Evolutionary conservation across 345 rosid species (phyloP), one percentile per base, ranked within the genome.

Genomic region (Boechera retrofracta): DNA sequence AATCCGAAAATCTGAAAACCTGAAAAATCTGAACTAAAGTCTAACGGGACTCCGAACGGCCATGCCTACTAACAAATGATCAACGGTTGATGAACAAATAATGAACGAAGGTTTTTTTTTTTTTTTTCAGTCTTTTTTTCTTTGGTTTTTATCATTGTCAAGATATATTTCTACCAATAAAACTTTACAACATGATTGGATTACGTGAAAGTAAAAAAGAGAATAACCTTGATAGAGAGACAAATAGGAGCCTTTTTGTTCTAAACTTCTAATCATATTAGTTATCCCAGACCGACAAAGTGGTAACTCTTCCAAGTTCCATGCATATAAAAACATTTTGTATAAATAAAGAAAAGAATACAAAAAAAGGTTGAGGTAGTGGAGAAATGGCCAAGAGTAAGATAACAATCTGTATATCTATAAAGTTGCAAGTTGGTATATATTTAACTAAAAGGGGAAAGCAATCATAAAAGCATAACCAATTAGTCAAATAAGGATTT

Each of bases 361-460:
- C 13, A 21, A 52, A 24, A 3, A 4, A 13, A 13, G 2, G 26
- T 39, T 55, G 73, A 29, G 73, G 26, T 57, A 70, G 66, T 69
- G 74, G 74, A 70, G 64, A 55, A 71, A 57, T 11, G 55, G 57
- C 15, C 24, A 70, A 15, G 53, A 15, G 53, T 69, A 41, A 41
- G 58, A 69, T 56, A 36, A 56, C 21, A 7, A 42, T 42, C 18
- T 39, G 42, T 69, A 55, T 21, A 55, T 42, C 59, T 54, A n/a
- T 41, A 69, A 69, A 69, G 65, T 18, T 10, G 51, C 65, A 71
- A 71, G 58, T 71, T 71, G 75, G 67, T 35, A 33, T 7, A 57
- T 58, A 58, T 32, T 35, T 35, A 35, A 54, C 10, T 4, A 57
- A 71, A 70, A 71, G 56, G 2, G 32, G 65, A 42, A 71, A 71